Evolutionary conservation across 2,329 filamentous ascomycete species (phyloP).

Genomic region (Colletotrichum somersetense): DNA sequence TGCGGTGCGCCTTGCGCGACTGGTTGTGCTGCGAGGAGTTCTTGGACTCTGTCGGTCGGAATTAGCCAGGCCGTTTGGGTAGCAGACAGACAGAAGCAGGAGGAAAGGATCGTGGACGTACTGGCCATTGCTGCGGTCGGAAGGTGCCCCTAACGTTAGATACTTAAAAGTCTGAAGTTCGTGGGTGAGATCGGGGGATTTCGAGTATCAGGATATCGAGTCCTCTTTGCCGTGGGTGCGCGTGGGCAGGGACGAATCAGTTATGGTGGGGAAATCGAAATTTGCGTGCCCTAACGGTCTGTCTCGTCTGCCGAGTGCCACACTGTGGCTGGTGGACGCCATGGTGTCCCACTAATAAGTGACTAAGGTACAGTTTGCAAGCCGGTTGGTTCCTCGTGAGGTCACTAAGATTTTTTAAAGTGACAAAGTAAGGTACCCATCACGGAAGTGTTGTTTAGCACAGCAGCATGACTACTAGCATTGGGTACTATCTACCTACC

Average conservation of each 20-base stretch:
- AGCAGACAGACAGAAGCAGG: constrained; percentile 45
- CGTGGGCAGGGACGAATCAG: constrained; percentile 23
- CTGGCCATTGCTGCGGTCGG: constrained; percentile 56
- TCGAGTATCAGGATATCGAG: constrained; percentile 29
- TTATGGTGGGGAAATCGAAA: constrained; percentile 41
- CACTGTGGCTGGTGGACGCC: not conserved
- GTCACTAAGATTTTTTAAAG: too few relatives aligned
- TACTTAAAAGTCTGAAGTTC: constrained; percentile 27
- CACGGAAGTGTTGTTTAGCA: too few relatives aligned
- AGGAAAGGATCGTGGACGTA: constrained; percentile 45
- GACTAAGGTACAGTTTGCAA: too few relatives aligned
- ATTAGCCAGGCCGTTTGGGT: constrained; percentile 18
- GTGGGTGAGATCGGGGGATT: constrained; percentile 24
- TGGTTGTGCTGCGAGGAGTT: constrained; percentile 99
- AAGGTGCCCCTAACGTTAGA: constrained; percentile 37
- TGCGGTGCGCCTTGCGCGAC: constrained; percentile 98
- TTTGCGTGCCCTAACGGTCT: constrained; percentile 44
- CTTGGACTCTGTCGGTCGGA: constrained; percentile 84
- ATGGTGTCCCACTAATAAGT: not conserved
- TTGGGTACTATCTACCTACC: not conserved
- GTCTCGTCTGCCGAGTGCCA: constrained; percentile 11
- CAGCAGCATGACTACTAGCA: too few relatives aligned
- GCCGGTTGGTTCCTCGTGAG: too few relatives aligned
- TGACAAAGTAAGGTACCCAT: not conserved
- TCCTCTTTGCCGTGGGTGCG: constrained; percentile 21